Percentiles rank a stretch among this genome's conserved stretches.
phyloP scores from a whole-genome alignment of 176 grass and related monocot genomes.

The Zoysia pacifica region DNA sequence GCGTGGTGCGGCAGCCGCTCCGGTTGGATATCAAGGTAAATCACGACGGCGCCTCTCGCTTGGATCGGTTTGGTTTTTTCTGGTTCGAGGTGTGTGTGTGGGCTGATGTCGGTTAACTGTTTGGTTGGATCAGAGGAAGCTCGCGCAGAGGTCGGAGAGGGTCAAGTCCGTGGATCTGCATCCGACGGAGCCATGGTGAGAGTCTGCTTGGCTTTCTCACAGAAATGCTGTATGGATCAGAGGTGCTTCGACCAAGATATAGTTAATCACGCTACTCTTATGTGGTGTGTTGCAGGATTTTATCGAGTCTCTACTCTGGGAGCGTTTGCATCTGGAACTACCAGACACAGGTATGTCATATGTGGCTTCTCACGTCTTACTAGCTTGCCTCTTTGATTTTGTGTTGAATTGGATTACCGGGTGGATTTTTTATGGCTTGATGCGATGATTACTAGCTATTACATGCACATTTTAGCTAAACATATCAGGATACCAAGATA shows the following conservation, averaged over 20 bases:
- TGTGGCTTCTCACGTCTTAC: not conserved
- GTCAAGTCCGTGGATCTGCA: slow-evolving; percentile 99
- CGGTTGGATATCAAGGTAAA: slow-evolving; percentile 98
- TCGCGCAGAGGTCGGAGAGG: slow-evolving; percentile 94
- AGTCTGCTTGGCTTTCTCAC: not conserved
- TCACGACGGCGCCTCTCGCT: not conserved
- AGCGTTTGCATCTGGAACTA: slow-evolving; percentile 99
- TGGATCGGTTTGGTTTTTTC: slow-evolving; percentile 45
- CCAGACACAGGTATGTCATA: slow-evolving; percentile 72
- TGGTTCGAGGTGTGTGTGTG: not conserved
- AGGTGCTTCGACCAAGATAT: not conserved
- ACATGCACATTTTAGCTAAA: not conserved
- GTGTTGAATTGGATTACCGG: not conserved
- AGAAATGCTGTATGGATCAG: not conserved
- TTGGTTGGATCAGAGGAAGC: slow-evolving; percentile 88
- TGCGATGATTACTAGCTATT: not conserved
- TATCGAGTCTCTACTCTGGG: slow-evolving; percentile 91
- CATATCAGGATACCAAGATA: not conserved
- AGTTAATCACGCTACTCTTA: slow-evolving; percentile 9
- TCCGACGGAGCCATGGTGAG: slow-evolving; percentile 96
- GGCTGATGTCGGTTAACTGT: slow-evolving; percentile 33
- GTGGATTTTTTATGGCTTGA: not conserved
- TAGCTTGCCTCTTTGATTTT: not conserved
- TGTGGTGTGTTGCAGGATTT: slow-evolving; percentile 64
- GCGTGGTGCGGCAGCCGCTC: slow-evolving; percentile 73